Evolutionary conservation across 176 grass and related monocot genomes (phyloP), one percentile per base, ranked within the genome.

Genomic region (Eremochloa ophiuroides): DNA sequence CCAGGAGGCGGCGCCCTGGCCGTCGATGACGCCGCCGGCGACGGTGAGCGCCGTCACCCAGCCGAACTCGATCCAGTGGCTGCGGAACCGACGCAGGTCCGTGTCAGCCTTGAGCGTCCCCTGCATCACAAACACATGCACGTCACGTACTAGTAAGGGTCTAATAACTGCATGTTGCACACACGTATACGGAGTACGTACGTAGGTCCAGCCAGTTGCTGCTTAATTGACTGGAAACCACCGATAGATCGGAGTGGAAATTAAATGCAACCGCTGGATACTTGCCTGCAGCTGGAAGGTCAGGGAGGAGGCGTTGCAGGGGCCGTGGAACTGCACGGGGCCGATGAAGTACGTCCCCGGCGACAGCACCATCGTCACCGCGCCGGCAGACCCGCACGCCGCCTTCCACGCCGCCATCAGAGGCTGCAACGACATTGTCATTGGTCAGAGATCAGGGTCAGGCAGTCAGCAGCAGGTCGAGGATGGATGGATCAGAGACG

Each of bases 1-100:
- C 94, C 94, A 97, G 16, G 94, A 83, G 22, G 50, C 44, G 60
- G 83, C 67, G 55, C 94, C 94, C 65, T 97, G 94, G n/a, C 91
- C 94, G 48, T 97, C 81, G 25, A 93, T 72, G 35, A 71, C 62
- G 43, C 91, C 91, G 51, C 91, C 94, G 8, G 73, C 73, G 64
- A 97, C 29, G 20, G 28, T 85, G 18, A 97, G 71, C 4, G 40
- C 30, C 7, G 85, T 76, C 2, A 93, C 74, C 71, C 85, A 77
- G 1, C 76, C 56, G 48, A 93, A 91, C 76, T 91, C 86, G 74
- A 97, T 66, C 94, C 94, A 97, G 63, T 85, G 81, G 17, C 85
- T 63, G 47, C 82, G 71, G 14, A 85, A 97, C 58, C 60, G 43
- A 46, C 34, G 87, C 71, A 97, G 46, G 74, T 93, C 86, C 4